Evolutionary conservation across 225 moss, liverwort and hornwort species (phyloP).

Genomic region (Polytrichum commune): DNA sequence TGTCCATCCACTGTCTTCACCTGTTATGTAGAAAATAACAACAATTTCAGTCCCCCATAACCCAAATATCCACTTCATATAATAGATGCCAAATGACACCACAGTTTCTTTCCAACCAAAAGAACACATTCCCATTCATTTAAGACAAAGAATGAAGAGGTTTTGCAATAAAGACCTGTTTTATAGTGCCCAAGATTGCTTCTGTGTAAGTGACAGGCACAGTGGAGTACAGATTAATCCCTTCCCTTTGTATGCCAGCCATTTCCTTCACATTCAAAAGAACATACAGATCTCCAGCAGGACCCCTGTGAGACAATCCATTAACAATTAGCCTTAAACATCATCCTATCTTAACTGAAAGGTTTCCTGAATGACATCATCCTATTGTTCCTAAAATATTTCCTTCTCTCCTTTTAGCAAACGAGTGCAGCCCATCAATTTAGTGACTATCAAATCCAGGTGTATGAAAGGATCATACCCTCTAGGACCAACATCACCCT

Average conservation of each 20-base stretch:
- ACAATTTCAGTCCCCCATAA: slow-evolving; percentile 4
- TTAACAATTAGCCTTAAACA: slow-evolving; percentile 1
- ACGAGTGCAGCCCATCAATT: too few relatives aligned
- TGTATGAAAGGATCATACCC: slow-evolving; percentile 42
- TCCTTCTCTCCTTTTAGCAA: too few relatives aligned
- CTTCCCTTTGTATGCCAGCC: slow-evolving; percentile 87
- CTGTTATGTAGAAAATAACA: slow-evolving; percentile 34
- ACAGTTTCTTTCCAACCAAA: neutral
- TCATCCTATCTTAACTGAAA: too few relatives aligned
- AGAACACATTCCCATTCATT: neutral
- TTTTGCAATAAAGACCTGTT: slow-evolving; percentile 49
- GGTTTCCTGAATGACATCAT: too few relatives aligned
- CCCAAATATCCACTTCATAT: neutral
- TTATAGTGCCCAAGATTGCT: slow-evolving; percentile 76
- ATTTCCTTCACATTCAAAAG: slow-evolving; percentile 88
- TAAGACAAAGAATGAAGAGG: neutral
- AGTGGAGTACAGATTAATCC: slow-evolving; percentile 84
- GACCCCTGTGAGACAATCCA: slow-evolving; percentile 54
- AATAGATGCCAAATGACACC: neutral
- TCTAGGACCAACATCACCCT: slow-evolving; percentile 96
- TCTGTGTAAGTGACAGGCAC: slow-evolving; percentile 71
- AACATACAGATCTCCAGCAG: slow-evolving; percentile 92
- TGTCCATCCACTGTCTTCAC: slow-evolving; percentile 86
- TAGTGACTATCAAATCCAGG: too few relatives aligned
- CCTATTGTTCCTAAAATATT: too few relatives aligned